These are phyloP conservation scores for Starmerella gropengiesseri DNA, from an alignment of 805 yeast genomes.

Conservation along the genomic window DNA sequence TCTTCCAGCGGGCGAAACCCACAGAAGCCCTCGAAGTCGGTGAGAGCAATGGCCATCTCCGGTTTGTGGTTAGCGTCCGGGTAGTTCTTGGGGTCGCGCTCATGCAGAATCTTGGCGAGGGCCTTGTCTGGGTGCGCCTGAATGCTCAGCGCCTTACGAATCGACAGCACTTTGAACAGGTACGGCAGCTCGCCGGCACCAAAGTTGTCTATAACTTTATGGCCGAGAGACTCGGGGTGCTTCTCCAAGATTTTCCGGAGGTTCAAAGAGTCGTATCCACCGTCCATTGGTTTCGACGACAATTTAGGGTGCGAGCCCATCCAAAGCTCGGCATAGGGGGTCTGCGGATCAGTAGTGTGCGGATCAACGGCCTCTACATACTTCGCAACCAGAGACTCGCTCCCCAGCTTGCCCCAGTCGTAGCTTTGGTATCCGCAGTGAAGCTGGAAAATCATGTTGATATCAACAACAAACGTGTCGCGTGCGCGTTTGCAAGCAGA, in stretches of 20 bases:
- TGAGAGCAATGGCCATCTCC: slow-evolving; percentile 98
- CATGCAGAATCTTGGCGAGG: slow-evolving; percentile 65
- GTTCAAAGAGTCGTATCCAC: slow-evolving; percentile 35
- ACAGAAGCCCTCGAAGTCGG: slow-evolving; percentile 94
- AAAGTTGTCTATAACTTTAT: slow-evolving; percentile 49
- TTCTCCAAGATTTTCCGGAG: slow-evolving; percentile 57
- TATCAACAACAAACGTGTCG: background rate
- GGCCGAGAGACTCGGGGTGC: slow-evolving; percentile 54
- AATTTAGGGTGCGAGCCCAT: slow-evolving; percentile 97
- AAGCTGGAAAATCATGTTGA: slow-evolving; percentile 26
- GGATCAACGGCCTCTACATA: slow-evolving; percentile 59
- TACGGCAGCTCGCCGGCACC: slow-evolving; percentile 76
- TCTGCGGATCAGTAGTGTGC: slow-evolving; percentile 51
- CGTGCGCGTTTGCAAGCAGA: background rate
- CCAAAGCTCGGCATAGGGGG: slow-evolving; percentile 97
- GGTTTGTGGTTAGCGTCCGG: slow-evolving; percentile 99
- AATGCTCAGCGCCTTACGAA: slow-evolving; percentile 82
- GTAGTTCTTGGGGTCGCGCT: slow-evolving; percentile 79
- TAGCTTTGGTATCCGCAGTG: slow-evolving; percentile 54
- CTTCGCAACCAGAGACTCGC: slow-evolving; percentile 76
- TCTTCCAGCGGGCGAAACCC: slow-evolving; percentile 88
- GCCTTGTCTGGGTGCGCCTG: slow-evolving; percentile 97
- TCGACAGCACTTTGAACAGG: slow-evolving; percentile 85
- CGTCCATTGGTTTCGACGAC: slow-evolving; percentile 54
- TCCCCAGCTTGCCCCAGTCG: slow-evolving; percentile 84